Percentiles rank a stretch among this genome's conserved stretches.
These are phyloP conservation scores for Tylopilus intermedius DNA, from an alignment of 768 basidiomycete species.

Conservation along the genomic window DNA sequence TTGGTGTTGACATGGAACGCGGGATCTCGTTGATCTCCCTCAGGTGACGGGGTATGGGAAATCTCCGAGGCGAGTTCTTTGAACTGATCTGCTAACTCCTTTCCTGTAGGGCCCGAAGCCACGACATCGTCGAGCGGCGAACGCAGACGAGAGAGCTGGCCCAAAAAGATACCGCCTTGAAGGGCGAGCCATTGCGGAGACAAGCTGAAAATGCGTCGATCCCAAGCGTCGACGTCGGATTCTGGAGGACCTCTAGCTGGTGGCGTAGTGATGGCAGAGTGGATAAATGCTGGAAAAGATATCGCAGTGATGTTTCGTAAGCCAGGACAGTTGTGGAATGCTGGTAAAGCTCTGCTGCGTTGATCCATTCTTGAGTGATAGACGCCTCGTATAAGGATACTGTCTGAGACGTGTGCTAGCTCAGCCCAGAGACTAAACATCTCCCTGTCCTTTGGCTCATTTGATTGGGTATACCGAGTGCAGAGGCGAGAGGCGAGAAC, in stretches of 20 bases:
- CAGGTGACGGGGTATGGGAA: not conserved
- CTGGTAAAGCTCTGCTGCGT: not conserved
- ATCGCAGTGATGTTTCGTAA: not conserved
- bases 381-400: not conserved
- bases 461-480: not conserved
- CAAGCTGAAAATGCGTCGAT: not conserved
- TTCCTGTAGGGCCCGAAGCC: not conserved
- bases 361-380: not conserved
- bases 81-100: not conserved
- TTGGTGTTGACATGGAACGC: not conserved
- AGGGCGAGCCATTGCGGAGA: not conserved
- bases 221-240: not conserved
- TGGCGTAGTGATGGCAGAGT: not conserved
- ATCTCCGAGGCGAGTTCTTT: not conserved
- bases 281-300: not conserved
- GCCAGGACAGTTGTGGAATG: not conserved
- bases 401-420: not conserved
- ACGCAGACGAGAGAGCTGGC: not conserved
- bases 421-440: not conserved
- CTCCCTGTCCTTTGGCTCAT: not conserved
- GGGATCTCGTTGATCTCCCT: not conserved
- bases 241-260: not conserved
- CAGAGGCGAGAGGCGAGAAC: not conserved
- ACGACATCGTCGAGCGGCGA: not conserved
- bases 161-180: not conserved